Percentiles rank a stretch among this genome's conserved stretches.
These are phyloP conservation scores for Cymbopogon citratus DNA, from an alignment of 176 grass and related monocot genomes.

Conservation along the genomic window DNA sequence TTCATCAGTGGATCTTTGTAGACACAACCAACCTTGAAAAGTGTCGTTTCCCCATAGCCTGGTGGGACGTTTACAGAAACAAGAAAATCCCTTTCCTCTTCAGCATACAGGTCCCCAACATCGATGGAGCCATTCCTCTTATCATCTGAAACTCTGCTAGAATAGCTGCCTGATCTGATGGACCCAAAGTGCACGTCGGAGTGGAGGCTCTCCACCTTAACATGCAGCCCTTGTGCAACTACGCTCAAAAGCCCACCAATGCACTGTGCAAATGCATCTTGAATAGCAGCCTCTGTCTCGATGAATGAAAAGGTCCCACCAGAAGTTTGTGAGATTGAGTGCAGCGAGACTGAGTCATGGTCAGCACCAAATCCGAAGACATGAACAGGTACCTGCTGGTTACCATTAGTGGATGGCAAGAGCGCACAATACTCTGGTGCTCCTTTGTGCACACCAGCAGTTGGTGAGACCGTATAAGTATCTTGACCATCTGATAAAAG, in stretches of 20 bases:
- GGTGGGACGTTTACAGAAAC: constrained; percentile 67
- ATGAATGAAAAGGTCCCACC: constrained; percentile 94
- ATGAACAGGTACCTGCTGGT: constrained; percentile 69
- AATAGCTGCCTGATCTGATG: constrained; percentile 84
- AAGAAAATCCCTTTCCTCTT: constrained; percentile 90
- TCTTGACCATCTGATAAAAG: constrained; percentile 91
- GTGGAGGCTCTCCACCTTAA: constrained; percentile 56
- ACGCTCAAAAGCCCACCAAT: constrained; percentile 93
- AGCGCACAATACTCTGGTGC: constrained; percentile 60
- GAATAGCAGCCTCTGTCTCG: constrained; percentile 77
- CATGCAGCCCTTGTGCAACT: constrained; percentile 61
- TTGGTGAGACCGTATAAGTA: constrained; percentile 66
- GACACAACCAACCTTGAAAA: constrained; percentile 60
- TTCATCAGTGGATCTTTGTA: constrained; percentile 79
- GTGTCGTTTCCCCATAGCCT: constrained; percentile 29
- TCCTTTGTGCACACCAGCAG: constrained; percentile 39
- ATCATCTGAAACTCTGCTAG: constrained; percentile 46
- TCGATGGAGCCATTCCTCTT: constrained; percentile 56
- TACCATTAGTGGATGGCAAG: constrained; percentile 48
- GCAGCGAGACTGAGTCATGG: constrained; percentile 70
- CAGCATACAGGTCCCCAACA: constrained; percentile 82
- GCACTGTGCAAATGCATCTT: constrained; percentile 94
- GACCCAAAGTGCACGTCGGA: constrained; percentile 49
- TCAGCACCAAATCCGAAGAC: constrained; percentile 85
- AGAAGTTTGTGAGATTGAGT: constrained; percentile 86